Evolutionary conservation across 2,329 filamentous ascomycete species (phyloP).

Genomic region (Microdochium nivale): DNA sequence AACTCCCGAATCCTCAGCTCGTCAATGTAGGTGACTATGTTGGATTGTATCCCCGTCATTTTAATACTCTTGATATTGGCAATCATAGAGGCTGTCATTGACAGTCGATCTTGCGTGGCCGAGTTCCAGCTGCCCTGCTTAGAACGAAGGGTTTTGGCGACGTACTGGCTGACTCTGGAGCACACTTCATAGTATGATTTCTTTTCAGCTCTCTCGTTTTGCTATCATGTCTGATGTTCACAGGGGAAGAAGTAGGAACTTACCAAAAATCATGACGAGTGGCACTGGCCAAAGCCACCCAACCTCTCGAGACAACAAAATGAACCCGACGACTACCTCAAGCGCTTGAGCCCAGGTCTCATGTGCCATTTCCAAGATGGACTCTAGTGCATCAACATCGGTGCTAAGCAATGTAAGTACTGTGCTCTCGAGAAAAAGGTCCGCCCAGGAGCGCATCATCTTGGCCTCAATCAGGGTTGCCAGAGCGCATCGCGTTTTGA

Average conservation of each 20-base stretch:
- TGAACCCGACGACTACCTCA: constrained; percentile 29
- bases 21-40: neutral
- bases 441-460: constrained; percentile 12
- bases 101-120: neutral
- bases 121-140: neutral
- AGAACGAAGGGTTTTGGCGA: constrained; percentile 19
- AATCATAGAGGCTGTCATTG: neutral
- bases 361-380: constrained; percentile 26
- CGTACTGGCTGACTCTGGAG: constrained; percentile 29
- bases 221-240: too few relatives aligned
- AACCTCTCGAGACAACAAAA: constrained; percentile 27
- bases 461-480: constrained; percentile 26
- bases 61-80: neutral
- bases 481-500: constrained; percentile 24
- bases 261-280: constrained; percentile 29
- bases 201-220: too few relatives aligned
- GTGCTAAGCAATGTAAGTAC: constrained; percentile 30
- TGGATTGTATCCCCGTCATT: neutral
- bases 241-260: constrained; percentile 9
- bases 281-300: constrained; percentile 33
- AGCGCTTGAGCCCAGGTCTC: constrained; percentile 32
- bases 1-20: neutral
- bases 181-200: constrained; percentile 28
- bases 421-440: constrained; percentile 19
- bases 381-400: constrained; percentile 25